Conservation (phyloP, 768 basidiomycete species). For the Agrocybe praecox region DNA sequence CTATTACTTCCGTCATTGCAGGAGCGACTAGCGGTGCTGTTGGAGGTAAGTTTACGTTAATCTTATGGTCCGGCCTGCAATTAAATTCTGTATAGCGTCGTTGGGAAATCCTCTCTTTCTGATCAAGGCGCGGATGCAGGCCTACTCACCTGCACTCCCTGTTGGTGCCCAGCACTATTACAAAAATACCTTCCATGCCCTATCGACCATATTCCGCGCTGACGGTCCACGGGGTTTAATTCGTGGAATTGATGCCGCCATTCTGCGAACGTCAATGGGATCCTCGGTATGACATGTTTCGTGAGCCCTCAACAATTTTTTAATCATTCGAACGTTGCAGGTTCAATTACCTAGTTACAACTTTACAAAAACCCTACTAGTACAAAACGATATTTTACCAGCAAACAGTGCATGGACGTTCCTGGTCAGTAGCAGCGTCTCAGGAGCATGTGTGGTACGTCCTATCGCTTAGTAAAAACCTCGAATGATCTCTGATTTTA, state of each 20-base stretch:
- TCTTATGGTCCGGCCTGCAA: not conserved
- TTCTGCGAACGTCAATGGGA: conserved; percentile 93
- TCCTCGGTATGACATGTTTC: conserved; percentile 54
- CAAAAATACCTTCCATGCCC: conserved; percentile 79
- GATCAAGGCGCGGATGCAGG: conserved; percentile 99
- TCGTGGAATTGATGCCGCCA: conserved; percentile 92
- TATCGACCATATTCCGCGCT: conserved; percentile 74
- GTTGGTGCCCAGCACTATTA: conserved; percentile 96
- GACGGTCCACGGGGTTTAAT: conserved; percentile 82
- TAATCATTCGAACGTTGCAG: conserved; percentile 30
- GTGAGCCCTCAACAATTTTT: not conserved
- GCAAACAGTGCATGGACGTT: conserved; percentile 87
- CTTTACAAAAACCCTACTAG: conserved; percentile 83
- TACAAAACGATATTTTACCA: conserved; percentile 65
- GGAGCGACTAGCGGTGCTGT: conserved; percentile 91
- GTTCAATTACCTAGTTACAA: conserved; percentile 97
- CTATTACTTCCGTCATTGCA: conserved; percentile 78
- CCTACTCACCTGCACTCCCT: conserved; percentile 92
- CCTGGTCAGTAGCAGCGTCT: conserved; percentile 84
- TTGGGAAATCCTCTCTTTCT: conserved; percentile 92
- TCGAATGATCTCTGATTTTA: not conserved
- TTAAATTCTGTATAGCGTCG: conserved; percentile 44
- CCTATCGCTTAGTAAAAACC: not conserved
- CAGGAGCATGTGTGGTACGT: conserved; percentile 90
- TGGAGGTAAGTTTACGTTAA: conserved; percentile 58